These are phyloP conservation scores for Allium sativum DNA, from an alignment of 106 monocot species.

Conservation along the genomic window DNA sequence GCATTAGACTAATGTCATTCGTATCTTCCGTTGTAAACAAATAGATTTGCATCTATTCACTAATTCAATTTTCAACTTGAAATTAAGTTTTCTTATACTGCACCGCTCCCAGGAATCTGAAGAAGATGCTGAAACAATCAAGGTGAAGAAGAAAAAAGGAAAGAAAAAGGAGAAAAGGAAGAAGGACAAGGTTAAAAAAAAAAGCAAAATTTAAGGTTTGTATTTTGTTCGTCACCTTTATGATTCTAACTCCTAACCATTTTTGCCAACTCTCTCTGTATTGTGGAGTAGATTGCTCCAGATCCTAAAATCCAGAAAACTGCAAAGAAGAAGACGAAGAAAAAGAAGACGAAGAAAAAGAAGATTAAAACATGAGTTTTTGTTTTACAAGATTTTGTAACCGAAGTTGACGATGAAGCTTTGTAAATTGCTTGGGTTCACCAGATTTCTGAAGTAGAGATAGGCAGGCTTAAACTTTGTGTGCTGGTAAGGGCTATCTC, in stretches of 20 bases:
- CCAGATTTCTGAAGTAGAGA: too few species aligned
- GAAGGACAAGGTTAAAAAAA: slow-evolving; percentile 28
- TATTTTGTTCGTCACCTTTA: neutral
- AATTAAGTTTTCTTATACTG: too few species aligned
- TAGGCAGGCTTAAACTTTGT: too few species aligned
- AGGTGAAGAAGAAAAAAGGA: slow-evolving; percentile 10
- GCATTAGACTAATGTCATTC: neutral
- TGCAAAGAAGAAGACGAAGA: slow-evolving; percentile 5
- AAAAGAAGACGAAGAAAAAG: neutral
- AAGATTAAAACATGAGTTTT: slow-evolving; percentile 3
- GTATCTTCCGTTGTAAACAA: neutral
- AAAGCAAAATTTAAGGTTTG: slow-evolving; percentile 20
- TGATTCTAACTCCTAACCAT: too few species aligned
- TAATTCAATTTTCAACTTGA: neutral
- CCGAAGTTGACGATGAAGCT: too few species aligned
- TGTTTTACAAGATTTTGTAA: neutral
- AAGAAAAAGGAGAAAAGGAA: slow-evolving; percentile 11
- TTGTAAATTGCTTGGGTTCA: too few species aligned
- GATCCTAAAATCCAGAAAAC: slow-evolving; percentile 5
- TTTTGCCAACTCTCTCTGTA: neutral
- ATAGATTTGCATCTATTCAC: neutral
- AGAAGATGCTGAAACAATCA: slow-evolving; percentile 1
- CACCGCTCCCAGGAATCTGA: slow-evolving; percentile 10
- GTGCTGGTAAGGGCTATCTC: too few species aligned
- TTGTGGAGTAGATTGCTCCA: neutral